These are phyloP conservation scores for Whalleya microplaca DNA, from an alignment of 2,329 filamentous ascomycete species.

Conservation along the genomic window DNA sequence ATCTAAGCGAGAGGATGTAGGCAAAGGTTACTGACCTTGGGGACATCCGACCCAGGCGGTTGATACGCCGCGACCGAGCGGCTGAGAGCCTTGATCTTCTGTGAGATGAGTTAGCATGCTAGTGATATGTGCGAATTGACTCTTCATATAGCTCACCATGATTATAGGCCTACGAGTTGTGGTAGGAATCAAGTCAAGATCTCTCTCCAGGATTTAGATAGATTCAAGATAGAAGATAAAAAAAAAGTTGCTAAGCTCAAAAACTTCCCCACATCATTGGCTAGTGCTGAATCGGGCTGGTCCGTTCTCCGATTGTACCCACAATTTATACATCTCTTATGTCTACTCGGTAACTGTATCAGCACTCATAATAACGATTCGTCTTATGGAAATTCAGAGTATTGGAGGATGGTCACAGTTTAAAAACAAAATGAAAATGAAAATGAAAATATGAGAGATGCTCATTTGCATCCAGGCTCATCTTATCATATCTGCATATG, in stretches of 20 bases:
- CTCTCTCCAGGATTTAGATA: conserved; percentile 1
- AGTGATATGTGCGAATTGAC: not conserved
- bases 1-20: conserved; percentile 1
- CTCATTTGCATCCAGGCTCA: no score
- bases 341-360: no score
- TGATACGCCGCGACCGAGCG: conserved; percentile 68
- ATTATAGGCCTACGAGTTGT: conserved; percentile 5
- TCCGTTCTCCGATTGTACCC: not conserved
- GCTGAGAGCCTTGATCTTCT: conserved; percentile 69
- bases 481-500: no score
- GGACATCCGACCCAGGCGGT: conserved; percentile 66
- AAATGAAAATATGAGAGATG: no score
- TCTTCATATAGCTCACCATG: conserved; percentile 15
- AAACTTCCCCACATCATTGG: conserved; percentile 13
- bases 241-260: conserved; percentile 15
- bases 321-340: no score
- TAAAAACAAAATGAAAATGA: no score
- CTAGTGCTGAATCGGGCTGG: not conserved
- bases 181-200: conserved; percentile 5
- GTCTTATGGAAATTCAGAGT: not conserved
- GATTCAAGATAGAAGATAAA: conserved; percentile 3
- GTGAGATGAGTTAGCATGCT: conserved; percentile 10
- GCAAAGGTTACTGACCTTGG: conserved; percentile 45
- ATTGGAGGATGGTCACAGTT: not conserved
- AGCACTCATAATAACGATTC: not conserved